Percentiles rank a stretch among this genome's conserved stretches.
Conservation (phyloP, 2,329 filamentous ascomycete species). For the Lizonia empirigonia region DNA sequence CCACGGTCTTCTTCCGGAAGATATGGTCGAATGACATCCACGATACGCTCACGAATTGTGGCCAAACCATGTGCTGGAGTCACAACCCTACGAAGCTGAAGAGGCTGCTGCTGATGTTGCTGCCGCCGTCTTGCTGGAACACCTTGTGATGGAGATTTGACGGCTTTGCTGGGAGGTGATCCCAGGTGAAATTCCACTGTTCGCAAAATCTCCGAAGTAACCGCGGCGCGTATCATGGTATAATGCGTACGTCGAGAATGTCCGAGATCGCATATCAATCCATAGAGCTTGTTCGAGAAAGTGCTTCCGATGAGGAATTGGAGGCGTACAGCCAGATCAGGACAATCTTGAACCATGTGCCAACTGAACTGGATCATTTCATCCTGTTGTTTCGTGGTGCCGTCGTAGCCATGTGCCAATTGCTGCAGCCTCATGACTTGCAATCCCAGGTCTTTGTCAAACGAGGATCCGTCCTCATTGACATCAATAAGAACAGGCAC, state of each 20-base stretch:
- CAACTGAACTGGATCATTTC: background rate
- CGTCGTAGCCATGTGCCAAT: background rate
- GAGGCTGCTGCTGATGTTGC: background rate
- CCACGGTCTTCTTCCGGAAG: background rate
- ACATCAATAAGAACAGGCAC: slow-evolving; percentile 11
- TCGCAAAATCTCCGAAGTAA: background rate
- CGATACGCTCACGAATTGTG: background rate
- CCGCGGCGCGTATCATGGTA: slow-evolving; percentile 14
- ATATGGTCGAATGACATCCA: background rate
- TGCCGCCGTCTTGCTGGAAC: too few species aligned
- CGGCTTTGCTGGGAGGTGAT: background rate
- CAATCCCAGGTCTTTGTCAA: slow-evolving; percentile 11
- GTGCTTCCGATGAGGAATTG: slow-evolving; percentile 5
- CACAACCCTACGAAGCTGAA: background rate
- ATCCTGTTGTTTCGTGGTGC: background rate
- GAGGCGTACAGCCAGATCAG: background rate
- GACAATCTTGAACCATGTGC: background rate
- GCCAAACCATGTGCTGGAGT: background rate
- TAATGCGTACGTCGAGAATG: slow-evolving; percentile 13
- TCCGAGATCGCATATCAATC: slow-evolving; percentile 14
- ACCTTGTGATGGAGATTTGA: background rate
- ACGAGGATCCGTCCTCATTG: background rate
- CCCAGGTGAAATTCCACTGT: background rate
- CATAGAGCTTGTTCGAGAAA: slow-evolving; percentile 15
- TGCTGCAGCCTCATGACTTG: slow-evolving; percentile 8